Base-by-base conservation (phyloP, 768 basidiomycete genomes). In the Pleurotus tuoliensis region DNA sequence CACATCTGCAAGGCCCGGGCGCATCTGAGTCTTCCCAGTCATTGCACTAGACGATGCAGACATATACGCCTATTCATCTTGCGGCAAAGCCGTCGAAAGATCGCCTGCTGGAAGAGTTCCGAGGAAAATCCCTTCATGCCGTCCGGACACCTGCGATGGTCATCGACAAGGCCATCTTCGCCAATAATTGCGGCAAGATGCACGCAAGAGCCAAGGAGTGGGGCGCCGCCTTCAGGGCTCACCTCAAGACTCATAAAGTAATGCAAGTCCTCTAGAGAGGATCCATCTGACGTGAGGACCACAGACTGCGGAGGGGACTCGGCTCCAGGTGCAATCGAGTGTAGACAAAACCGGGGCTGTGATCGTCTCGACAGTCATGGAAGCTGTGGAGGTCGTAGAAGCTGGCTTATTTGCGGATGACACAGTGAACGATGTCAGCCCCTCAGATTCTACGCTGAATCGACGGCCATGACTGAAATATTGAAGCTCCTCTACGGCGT, bases 211-310 rank as follows among this genome's bases (percentile, higher is more conserved):
- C 88, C 12, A 76, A 76, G 55, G 75, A 77, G 24, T 88, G 87
- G 80, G 85, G 84, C 2, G 84, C 88, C 13, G 74, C 64, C 7
- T 94, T 94, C 68, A 77, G 92, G 47, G 89, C 86, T 3, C 93
- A 94, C 69, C 78, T 94, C 52, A 95, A 94, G 72, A 89, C 88
- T 0, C 88, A 91, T 67, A 91, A 91, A 78, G 88, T 85, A 65
- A 24, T 38, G 37, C 44, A 11, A 27, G n/a, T 24, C 12, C n/a
- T 20, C 40, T 22, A 11, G 5, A 34, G 24, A 48, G 34, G 59
- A 50, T 13, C 11, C 34, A 45, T 51, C 12, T 58, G 47, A 62
- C 27, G 58, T 27, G 58, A 44, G 46, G 56, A 60, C 18, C 45
- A 16, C 60, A 90, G 89, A 93, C 91, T 1, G 71, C 75, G 7